Conservation (phyloP, 306 rosid genomes). For the Inga oerstediana region DNA sequence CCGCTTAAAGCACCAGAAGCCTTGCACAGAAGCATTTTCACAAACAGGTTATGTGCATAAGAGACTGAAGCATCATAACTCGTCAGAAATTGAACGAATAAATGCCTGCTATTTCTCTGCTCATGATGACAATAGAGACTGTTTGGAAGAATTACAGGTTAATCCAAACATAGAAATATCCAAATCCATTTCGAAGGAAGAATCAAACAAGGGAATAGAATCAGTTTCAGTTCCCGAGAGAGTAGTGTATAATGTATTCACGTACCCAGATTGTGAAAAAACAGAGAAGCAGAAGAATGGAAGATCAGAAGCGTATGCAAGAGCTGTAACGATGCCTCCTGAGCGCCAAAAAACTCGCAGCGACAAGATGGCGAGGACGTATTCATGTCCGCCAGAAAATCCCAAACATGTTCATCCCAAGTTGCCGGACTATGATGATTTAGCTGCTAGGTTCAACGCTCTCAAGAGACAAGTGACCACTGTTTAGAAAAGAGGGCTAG, state of each 20-base stretch:
- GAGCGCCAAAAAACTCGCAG: conserved; percentile 43
- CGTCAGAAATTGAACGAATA: conserved; percentile 28
- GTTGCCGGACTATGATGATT: conserved; percentile 76
- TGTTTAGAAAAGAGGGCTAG: neutral
- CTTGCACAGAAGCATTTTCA: conserved; percentile 15
- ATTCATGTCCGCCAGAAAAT: conserved; percentile 43
- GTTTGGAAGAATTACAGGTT: conserved; percentile 1
- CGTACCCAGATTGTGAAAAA: conserved; percentile 32
- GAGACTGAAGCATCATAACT: conserved; percentile 34
- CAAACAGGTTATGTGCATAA: neutral
- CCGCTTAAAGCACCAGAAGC: conserved; percentile 39
- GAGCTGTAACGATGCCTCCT: conserved; percentile 54
- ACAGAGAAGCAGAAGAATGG: conserved; percentile 18
- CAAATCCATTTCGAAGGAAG: conserved; percentile 17
- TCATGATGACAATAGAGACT: neutral
- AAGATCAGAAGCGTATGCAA: conserved; percentile 32
- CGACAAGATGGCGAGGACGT: conserved; percentile 41
- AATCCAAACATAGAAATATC: conserved; percentile 30
- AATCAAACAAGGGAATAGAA: conserved; percentile 30
- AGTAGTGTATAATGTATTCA: conserved; percentile 42
- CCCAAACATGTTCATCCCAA: conserved; percentile 89
- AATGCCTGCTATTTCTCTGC: conserved; percentile 33
- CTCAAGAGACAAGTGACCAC: conserved; percentile 48
- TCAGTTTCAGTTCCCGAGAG: conserved; percentile 26
- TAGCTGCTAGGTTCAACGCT: conserved; percentile 67